Conservation (phyloP, 192 early-diverging fungal genomes). For the Cladochytrium replicatum region DNA sequence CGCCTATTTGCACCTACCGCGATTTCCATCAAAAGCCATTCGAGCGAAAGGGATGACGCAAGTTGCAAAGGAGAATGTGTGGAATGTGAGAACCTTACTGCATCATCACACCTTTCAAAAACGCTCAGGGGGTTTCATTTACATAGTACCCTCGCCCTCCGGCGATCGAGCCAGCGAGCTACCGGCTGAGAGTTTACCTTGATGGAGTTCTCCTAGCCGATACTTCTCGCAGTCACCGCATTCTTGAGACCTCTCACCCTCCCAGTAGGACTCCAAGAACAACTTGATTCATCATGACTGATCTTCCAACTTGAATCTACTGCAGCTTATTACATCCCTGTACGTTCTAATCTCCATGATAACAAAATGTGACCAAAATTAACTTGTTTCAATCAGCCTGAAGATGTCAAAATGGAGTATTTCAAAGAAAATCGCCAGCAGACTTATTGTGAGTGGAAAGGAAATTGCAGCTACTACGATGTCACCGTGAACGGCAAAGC, state of each 20-base stretch:
- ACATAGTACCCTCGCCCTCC: constrained; percentile 3
- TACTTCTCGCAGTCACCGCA: constrained; percentile 5
- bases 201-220: constrained; percentile 6
- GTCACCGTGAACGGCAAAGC: constrained; percentile 2
- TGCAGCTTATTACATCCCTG: constrained; percentile 18
- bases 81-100: too few species aligned
- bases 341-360: not conserved
- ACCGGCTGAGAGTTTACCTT: constrained; percentile 3
- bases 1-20: too few species aligned
- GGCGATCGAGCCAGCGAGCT: constrained; percentile 3
- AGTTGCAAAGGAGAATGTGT: too few species aligned
- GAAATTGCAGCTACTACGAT: constrained; percentile 13
- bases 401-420: constrained; percentile 10
- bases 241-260: constrained; percentile 10
- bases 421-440: not conserved
- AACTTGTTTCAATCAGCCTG: not conserved
- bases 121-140: too few species aligned
- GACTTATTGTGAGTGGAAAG: constrained; percentile 20
- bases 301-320: not conserved
- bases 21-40: too few species aligned
- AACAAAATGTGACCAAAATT: not conserved
- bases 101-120: too few species aligned
- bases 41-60: too few species aligned
- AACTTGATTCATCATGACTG: not conserved
- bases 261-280: too few species aligned